Evolutionary conservation across 2,329 filamentous ascomycete species (phyloP).

Genomic region (Annulohypoxylon truncatum): DNA sequence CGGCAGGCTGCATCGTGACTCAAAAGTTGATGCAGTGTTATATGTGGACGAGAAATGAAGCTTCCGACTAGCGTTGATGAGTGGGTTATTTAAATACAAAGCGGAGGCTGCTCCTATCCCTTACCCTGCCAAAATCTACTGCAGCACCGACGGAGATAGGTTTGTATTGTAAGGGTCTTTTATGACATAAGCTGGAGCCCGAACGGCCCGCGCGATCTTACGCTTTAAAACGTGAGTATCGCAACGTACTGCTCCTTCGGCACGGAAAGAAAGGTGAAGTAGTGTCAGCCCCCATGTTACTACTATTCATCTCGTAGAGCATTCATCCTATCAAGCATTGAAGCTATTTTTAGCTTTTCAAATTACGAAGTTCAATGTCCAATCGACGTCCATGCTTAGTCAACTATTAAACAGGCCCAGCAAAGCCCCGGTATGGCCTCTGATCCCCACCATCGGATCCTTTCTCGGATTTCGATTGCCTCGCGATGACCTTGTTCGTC

Average conservation of each 20-base stretch:
- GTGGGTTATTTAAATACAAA: too few relatives aligned
- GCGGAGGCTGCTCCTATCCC: not conserved
- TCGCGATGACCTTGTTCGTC: not conserved
- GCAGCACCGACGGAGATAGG: too few relatives aligned
- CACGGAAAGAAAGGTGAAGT: not conserved
- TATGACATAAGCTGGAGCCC: too few relatives aligned
- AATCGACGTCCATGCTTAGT: too few relatives aligned
- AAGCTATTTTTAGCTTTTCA: too few relatives aligned
- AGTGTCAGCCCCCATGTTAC: too few relatives aligned
- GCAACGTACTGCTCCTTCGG: not conserved
- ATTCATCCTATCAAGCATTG: too few relatives aligned
- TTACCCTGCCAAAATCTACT: not conserved
- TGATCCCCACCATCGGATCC: not conserved
- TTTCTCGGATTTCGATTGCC: not conserved
- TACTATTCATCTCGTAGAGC: too few relatives aligned
- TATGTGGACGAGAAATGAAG: conserved; percentile 14
- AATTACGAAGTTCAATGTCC: too few relatives aligned
- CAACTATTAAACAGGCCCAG: not conserved
- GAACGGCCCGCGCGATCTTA: too few relatives aligned
- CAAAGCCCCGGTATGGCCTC: not conserved
- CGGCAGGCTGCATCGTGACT: conserved; percentile 39
- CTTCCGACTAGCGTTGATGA: not conserved
- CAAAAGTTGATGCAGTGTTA: conserved; percentile 21
- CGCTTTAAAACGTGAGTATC: too few relatives aligned
- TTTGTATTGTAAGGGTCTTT: too few relatives aligned